Conservation (phyloP, 805 yeast genomes). For the Spathaspora gorwiae region DNA sequence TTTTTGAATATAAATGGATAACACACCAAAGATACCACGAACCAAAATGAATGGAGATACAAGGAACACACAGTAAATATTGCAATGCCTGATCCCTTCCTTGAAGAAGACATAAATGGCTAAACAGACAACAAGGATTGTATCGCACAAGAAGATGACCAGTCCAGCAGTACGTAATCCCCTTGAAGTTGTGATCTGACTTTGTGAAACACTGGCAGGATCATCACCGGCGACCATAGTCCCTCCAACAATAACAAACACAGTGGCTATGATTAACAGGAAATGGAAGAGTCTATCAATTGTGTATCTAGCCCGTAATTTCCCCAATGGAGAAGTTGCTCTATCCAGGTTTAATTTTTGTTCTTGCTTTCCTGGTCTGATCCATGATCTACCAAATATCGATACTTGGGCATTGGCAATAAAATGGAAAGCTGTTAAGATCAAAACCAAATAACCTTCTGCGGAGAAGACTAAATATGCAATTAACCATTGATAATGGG, state of each 20-base stretch:
- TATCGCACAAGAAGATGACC: slow-evolving; percentile 21
- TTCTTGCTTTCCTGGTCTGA: slow-evolving; percentile 11
- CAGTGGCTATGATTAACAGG: slow-evolving; percentile 29
- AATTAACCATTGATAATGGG: slow-evolving; percentile 29
- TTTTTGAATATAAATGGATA: slow-evolving; percentile 25
- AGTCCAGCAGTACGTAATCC: slow-evolving; percentile 31
- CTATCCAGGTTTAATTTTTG: neutral
- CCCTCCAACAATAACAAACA: slow-evolving; percentile 29
- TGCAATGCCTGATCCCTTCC: slow-evolving; percentile 16
- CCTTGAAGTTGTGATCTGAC: slow-evolving; percentile 15
- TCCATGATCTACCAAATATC: slow-evolving; percentile 23
- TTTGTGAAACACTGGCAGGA: slow-evolving; percentile 9
- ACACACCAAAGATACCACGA: slow-evolving; percentile 33
- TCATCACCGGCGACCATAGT: slow-evolving; percentile 21
- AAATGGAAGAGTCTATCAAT: slow-evolving; percentile 16
- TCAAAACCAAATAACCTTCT: slow-evolving; percentile 35
- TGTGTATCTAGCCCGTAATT: neutral
- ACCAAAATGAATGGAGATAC: slow-evolving; percentile 29
- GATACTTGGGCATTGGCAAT: slow-evolving; percentile 22
- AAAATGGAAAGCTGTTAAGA: slow-evolving; percentile 23
- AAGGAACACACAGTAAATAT: slow-evolving; percentile 16
- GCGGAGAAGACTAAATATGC: slow-evolving; percentile 37
- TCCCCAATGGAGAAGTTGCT: slow-evolving; percentile 1
- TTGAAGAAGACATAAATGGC: slow-evolving; percentile 15
- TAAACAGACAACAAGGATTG: slow-evolving; percentile 15